Evolutionary conservation across 192 early-diverging fungal genomes (phyloP), one percentile per base, ranked within the genome.

Genomic region (Coemansia sp.): DNA sequence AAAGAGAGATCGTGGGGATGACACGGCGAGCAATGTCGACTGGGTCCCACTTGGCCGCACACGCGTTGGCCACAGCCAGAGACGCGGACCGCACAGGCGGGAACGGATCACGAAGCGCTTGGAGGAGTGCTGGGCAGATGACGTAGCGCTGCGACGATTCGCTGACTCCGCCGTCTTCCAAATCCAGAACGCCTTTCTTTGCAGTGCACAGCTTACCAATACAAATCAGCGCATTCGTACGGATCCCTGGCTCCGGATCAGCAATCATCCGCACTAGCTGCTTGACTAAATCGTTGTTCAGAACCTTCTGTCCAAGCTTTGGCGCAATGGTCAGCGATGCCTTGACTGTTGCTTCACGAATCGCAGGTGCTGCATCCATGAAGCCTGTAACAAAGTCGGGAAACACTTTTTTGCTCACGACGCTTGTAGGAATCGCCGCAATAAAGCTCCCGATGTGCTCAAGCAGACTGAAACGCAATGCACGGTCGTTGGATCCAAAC

Each of bases 201-300:
- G 93, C 67, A 15, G 89, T 87, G 55, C 88, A 88, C 39, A 97
- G 86, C 72, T 97, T 97, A n/a, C 93, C 95, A 16, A 99, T 72
- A 66, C 95, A 97, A 40, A 99, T 92, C 16, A 94, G 92, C 18
- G 95, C 91, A 72, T 99, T 99, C 8, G 97, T 96, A 29, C 97
- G 85, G 67, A 99, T 99, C 2, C 95, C 95, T 2, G 97, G 93
- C 64, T 98, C 95, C 23, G 88, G 84, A 74, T 99, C 97, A 30
- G 84, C 85, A 49, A 96, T 92, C 29, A 94, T 76, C 43, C 93
- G 94, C n/a, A 93, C 94, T 9, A 97, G 83, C 64, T 93, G 92
- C 63, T 89, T 72, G 29, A 99, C 62, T 2, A 97, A 72, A 51
- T 96, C 93, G 66, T 90, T 89, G 74, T 97, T 77, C 7, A 76